A percentile compares a stretch with the other conserved stretches of the same genome.
Conservation (phyloP, 2,329 filamentous ascomycete species). For the Cladosporium sp. region DNA sequence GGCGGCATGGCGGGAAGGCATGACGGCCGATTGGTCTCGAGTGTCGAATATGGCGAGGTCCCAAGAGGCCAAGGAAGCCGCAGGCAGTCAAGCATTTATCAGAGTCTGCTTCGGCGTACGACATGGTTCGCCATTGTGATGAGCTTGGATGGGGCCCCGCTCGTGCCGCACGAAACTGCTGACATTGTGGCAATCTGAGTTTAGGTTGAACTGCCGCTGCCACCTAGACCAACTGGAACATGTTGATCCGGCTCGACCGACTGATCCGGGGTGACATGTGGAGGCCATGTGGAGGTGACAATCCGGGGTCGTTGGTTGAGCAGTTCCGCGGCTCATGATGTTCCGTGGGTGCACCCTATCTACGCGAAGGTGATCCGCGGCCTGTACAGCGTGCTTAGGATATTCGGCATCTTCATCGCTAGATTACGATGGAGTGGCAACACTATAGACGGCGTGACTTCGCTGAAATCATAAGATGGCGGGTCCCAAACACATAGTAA, state of each 20-base stretch:
- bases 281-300: not conserved
- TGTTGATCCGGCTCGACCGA: not conserved
- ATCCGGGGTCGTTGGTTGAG: not conserved
- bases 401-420: not conserved
- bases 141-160: slow-evolving; percentile 13
- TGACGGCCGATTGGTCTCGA: slow-evolving; percentile 5
- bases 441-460: not conserved
- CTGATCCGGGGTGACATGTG: slow-evolving; percentile 8
- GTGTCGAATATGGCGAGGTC: not conserved
- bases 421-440: not conserved
- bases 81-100: slow-evolving; percentile 17
- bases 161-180: not conserved
- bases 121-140: not conserved
- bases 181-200: not conserved
- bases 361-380: not conserved
- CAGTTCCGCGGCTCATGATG: not conserved
- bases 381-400: not conserved
- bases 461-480: slow-evolving; percentile 12
- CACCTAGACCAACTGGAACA: not conserved
- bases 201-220: not conserved
- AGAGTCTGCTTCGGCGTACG: not conserved
- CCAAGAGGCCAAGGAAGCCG: slow-evolving; percentile 14
- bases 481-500: not conserved
- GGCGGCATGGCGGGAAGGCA: slow-evolving; percentile 22
- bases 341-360: not conserved